A percentile compares a stretch with the other conserved stretches of the same genome.
phyloP scores from a whole-genome alignment of 495 filamentous ascomycete genomes.

The Penicillium soppii region DNA sequence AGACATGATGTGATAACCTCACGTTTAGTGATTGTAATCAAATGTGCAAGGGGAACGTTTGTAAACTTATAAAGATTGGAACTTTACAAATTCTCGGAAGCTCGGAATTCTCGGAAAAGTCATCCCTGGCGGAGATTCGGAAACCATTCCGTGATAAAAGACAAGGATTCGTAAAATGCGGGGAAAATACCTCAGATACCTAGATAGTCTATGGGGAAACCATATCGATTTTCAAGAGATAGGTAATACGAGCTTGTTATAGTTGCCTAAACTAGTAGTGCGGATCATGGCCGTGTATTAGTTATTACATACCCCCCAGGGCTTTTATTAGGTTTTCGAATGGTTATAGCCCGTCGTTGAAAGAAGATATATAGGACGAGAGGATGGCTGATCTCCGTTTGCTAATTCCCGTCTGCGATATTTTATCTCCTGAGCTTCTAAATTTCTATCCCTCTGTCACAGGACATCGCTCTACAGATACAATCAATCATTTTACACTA shows the following conservation, averaged over 20 bases:
- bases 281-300: not conserved
- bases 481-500: not conserved
- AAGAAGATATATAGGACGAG: no score
- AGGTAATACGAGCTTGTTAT: not conserved
- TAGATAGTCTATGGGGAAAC: not conserved
- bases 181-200: no score
- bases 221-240: not conserved
- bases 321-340: no score
- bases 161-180: conserved; percentile 2
- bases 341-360: not conserved
- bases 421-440: no score
- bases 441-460: no score
- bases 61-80: not conserved
- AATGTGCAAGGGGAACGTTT: no score
- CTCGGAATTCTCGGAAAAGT: conserved; percentile 4
- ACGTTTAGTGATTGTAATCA: no score
- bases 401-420: no score
- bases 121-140: not conserved
- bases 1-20: no score
- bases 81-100: not conserved
- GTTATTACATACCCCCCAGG: not conserved
- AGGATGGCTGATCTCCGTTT: no score
- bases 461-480: no score
- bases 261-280: not conserved
- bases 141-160: not conserved